These are phyloP conservation scores for Cornus kousa DNA, from an alignment of 148 eudicot species.

Conservation along the genomic window DNA sequence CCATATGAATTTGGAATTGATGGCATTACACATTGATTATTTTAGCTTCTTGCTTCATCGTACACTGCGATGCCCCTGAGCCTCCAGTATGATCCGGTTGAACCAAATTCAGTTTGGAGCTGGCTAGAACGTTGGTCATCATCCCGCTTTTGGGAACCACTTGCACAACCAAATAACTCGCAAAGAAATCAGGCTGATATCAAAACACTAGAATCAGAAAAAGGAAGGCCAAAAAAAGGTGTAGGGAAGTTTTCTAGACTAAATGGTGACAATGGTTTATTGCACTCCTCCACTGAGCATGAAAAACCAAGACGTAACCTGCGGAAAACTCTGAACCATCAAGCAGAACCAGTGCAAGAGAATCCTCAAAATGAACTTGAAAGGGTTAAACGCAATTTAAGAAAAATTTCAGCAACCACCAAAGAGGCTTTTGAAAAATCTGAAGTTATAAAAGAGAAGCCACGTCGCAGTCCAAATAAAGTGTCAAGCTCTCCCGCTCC, in stretches of 20 bases:
- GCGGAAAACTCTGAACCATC: conserved; percentile 37
- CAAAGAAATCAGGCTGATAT: conserved; percentile 30
- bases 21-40: conserved; percentile 16
- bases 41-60: conserved; percentile 47
- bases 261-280: conserved; percentile 29
- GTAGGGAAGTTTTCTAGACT: conserved; percentile 27
- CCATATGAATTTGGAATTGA: neutral
- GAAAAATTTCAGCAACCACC: conserved; percentile 45
- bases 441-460: conserved; percentile 38
- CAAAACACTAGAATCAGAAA: conserved; percentile 31
- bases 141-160: conserved; percentile 55
- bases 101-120: conserved; percentile 54
- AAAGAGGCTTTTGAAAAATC: conserved; percentile 32
- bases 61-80: conserved; percentile 47
- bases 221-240: conserved; percentile 34
- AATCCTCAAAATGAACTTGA: conserved; percentile 60
- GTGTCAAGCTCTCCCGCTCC: conserved; percentile 19
- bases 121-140: conserved; percentile 71
- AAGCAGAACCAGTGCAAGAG: conserved; percentile 40
- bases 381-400: conserved; percentile 55
- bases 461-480: conserved; percentile 22
- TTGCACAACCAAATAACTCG: conserved; percentile 37
- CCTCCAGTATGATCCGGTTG: conserved; percentile 50
- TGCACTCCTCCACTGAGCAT: conserved; percentile 25
- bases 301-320: conserved; percentile 49